These are phyloP conservation scores for Berberis thunbergii DNA, from an alignment of 164 flowering plant genomes.

Conservation along the genomic window DNA sequence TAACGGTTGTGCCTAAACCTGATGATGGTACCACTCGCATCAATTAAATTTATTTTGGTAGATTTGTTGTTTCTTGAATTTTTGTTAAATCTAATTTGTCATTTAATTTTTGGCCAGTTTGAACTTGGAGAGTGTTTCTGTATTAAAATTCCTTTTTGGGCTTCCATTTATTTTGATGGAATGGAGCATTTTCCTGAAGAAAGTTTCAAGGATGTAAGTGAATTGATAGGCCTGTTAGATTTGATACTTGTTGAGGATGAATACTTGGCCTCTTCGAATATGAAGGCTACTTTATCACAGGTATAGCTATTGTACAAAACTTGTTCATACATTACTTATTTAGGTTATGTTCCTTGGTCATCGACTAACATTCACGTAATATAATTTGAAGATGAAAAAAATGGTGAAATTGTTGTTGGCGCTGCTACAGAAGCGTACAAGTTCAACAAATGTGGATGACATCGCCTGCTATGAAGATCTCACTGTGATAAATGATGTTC, in stretches of 20 bases:
- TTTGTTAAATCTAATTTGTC: conserved; percentile 5
- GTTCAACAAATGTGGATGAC: conserved; percentile 29
- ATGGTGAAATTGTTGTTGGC: conserved; percentile 33
- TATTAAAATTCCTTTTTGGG: conserved; percentile 66
- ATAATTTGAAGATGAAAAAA: conserved; percentile 41
- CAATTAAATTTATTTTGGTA: too few species aligned
- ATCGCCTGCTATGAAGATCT: conserved; percentile 14
- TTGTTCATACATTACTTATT: neutral
- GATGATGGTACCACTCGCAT: neutral
- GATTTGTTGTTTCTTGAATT: neutral
- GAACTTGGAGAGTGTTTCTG: conserved; percentile 36
- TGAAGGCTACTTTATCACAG: conserved; percentile 27
- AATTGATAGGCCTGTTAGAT: conserved; percentile 32
- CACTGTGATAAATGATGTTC: conserved; percentile 15
- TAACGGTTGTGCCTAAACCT: neutral
- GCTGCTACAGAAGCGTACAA: conserved; percentile 45
- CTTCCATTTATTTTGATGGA: conserved; percentile 27
- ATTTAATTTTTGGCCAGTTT: conserved; percentile 31
- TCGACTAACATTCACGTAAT: neutral
- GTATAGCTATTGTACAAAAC: conserved; percentile 17
- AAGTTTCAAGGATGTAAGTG: conserved; percentile 38
- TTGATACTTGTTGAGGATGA: conserved; percentile 25
- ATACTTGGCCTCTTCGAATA: conserved; percentile 15
- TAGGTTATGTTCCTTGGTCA: neutral
- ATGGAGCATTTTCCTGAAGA: conserved; percentile 32